Evolutionary conservation across 768 basidiomycete genomes (phyloP).

Genomic region (Rhodotorula sphaerocarpa): DNA sequence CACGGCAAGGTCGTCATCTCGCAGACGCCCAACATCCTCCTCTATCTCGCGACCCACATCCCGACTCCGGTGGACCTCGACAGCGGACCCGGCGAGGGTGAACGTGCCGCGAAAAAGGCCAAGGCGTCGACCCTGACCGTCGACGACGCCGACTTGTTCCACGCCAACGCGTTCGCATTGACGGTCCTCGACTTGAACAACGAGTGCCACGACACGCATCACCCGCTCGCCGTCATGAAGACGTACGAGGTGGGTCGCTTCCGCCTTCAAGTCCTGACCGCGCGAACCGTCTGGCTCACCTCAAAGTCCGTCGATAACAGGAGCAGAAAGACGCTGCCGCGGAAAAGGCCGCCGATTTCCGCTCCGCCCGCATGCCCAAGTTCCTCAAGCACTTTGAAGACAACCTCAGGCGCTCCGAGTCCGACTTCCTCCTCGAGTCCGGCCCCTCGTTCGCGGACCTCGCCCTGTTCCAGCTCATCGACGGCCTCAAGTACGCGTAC

Average conservation of each 20-base stretch:
- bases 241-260: conserved; percentile 43
- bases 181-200: conserved; percentile 41
- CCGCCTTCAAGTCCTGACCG: too few species aligned
- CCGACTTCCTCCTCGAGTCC: conserved; percentile 40
- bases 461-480: conserved; percentile 46
- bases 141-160: conserved; percentile 11
- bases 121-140: conserved; percentile 6
- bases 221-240: conserved; percentile 42
- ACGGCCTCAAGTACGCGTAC: conserved; percentile 45
- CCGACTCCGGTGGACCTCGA: conserved; percentile 14
- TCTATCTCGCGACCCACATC: conserved; percentile 33
- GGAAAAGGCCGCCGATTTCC: conserved; percentile 44
- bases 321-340: conserved; percentile 46
- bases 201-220: conserved; percentile 42
- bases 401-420: conserved; percentile 36
- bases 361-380: conserved; percentile 46
- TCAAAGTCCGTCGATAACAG: background rate
- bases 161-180: conserved; percentile 21
- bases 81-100: background rate
- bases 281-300: background rate
- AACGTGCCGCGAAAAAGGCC: background rate
- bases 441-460: conserved; percentile 48
- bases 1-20: conserved; percentile 28
- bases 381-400: conserved; percentile 46
- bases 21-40: conserved; percentile 38